Conservation (phyloP, 106 monocot species). For the Dactylorhiza incarnata region DNA sequence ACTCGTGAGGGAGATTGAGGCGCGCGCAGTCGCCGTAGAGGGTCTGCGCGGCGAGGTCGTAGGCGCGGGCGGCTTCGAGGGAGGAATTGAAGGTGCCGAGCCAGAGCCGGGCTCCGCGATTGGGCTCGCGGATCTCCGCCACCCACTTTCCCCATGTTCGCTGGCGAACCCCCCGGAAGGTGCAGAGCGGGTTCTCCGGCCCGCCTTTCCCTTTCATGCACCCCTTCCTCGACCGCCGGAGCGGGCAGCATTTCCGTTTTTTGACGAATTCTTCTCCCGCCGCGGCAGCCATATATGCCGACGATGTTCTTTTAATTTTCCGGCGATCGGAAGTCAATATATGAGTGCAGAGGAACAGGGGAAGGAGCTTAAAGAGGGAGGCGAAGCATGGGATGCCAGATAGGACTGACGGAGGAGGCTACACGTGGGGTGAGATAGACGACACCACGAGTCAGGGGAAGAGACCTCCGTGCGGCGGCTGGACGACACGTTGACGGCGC, state of each 20-base stretch:
- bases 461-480: no score
- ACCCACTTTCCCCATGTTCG: constrained; percentile 58
- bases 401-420: not conserved
- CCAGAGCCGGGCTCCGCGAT: constrained; percentile 37
- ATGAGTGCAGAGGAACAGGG: not conserved
- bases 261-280: not conserved
- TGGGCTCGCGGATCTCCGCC: constrained; percentile 48
- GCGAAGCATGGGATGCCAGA: not conserved
- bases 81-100: constrained; percentile 42
- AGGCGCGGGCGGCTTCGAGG: constrained; percentile 41
- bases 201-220: constrained; percentile 59
- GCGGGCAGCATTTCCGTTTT: not conserved
- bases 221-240: constrained; percentile 35
- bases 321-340: not conserved
- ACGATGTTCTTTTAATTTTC: not conserved
- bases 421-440: no score
- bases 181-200: constrained; percentile 39
- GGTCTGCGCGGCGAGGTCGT: constrained; percentile 39
- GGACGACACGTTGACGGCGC: no score
- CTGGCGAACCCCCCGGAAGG: constrained; percentile 43
- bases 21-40: constrained; percentile 43
- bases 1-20: constrained; percentile 19
- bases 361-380: not conserved
- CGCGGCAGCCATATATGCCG: not conserved
- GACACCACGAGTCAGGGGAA: no score